Base-by-base conservation (phyloP, 2,329 filamentous ascomycete genomes). In the Macrophomina tecta region DNA sequence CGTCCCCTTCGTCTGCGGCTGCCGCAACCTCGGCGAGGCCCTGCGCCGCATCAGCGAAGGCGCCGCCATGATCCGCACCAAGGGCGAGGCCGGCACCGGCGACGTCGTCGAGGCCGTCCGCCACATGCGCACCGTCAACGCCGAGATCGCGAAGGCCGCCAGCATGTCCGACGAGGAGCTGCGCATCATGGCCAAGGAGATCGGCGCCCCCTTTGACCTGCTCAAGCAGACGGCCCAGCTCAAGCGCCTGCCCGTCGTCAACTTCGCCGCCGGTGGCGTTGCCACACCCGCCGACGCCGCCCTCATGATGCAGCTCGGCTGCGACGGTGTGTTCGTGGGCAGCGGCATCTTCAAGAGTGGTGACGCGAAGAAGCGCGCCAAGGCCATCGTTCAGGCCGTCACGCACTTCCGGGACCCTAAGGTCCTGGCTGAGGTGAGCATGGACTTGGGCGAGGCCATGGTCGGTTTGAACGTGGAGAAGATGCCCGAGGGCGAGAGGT, bases 281-380 rank as follows among this genome's bases (percentile, higher is more conserved):
- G 95, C 95, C n/a, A 99, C 95, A 0, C 95, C 95, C 0, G 95
- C 95, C 0, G 95, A 99, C 80, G 95, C 95, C 0, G 95, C 95
- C 2, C 84, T 99, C 82, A 92, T 99, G 94, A 99, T 99, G 95
- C 94, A 98, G 85, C 84, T 99, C 70, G 95, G 95, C 68, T 98
- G 95, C 77, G 95, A 99, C 76, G 95, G 95, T 67, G 95, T 99
- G 42, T 99, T 99, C 77, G 95, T 99, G 42, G 95, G 95, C 34
- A 93, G 89, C 67, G 95, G 95, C 34, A 98, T 98, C 80, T 99
- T 99, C 88, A 98, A 98, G 88, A 92, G 89, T 5, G 94, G 94
- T 18, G 90, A 98, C 80, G 91, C 95, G 28, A 89, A 90, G 52
- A 92, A 94, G 88, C 85, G 95, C 68, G 95, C 95, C 14, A 92